A percentile compares a stretch with the other conserved stretches of the same genome.
Evolutionary conservation across 495 filamentous ascomycete species (phyloP).

Genomic region (Platismatia glauca): DNA sequence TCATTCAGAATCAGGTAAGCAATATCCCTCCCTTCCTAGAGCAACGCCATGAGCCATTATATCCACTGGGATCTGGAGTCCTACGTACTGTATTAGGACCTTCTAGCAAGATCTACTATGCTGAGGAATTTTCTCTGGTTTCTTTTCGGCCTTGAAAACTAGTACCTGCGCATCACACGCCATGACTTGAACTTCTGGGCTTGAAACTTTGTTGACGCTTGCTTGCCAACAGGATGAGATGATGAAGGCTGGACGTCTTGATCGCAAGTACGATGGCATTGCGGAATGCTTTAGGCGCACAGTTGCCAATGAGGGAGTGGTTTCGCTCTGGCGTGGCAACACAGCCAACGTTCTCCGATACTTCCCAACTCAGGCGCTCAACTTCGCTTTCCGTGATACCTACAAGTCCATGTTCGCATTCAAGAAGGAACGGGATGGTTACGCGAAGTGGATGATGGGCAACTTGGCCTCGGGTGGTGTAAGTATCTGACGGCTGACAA

Average conservation of each 20-base stretch:
- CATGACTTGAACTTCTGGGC: not conserved
- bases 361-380: constrained; percentile 99
- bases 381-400: constrained; percentile 99
- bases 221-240: constrained; percentile 79
- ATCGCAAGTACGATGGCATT: constrained; percentile 94
- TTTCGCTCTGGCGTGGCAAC: constrained; percentile 97
- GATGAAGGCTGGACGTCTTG: constrained; percentile 95
- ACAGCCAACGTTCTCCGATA: constrained; percentile 99
- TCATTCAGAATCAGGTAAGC: constrained; percentile 99
- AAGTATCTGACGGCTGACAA: constrained; percentile 37
- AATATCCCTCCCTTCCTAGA: not conserved
- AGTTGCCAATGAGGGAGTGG: constrained; percentile 63
- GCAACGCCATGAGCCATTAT: not conserved
- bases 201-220: constrained; percentile 17
- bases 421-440: constrained; percentile 99
- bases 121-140: not conserved
- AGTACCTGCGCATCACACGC: not conserved
- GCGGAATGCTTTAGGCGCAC: constrained; percentile 90
- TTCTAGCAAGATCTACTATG: not conserved
- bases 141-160: not conserved
- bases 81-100: not conserved
- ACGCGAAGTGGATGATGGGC: constrained; percentile 98
- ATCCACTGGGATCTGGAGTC: not conserved
- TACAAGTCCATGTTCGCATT: constrained; percentile 99
- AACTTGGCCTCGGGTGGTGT: constrained; percentile 99